Percentiles rank a stretch among this genome's conserved stretches.
phyloP scores from a whole-genome alignment of 805 yeast species.

The Tetrapisispora fleetii region DNA sequence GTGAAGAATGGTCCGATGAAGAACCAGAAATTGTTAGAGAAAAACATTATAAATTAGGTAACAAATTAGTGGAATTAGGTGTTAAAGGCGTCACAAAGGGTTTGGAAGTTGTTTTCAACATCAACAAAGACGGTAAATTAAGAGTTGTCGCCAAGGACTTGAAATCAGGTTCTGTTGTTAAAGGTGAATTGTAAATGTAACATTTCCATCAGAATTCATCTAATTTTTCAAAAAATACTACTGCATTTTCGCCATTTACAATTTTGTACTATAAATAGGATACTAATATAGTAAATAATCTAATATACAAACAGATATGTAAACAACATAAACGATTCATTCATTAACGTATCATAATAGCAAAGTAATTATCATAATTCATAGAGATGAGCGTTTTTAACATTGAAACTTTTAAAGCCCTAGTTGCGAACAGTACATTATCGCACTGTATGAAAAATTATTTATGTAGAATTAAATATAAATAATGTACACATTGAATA shows the following conservation, averaged over 20 bases:
- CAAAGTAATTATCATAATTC: too few species aligned
- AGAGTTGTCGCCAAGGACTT: slow-evolving; percentile 55
- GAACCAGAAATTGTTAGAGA: slow-evolving; percentile 83
- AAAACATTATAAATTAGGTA: slow-evolving; percentile 63
- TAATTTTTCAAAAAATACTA: not conserved
- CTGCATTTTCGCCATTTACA: too few species aligned
- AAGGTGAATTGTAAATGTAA: slow-evolving; percentile 37
- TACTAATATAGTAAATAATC: not conserved
- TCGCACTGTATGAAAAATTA: too few species aligned
- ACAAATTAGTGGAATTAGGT: slow-evolving; percentile 67
- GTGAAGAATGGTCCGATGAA: slow-evolving; percentile 41
- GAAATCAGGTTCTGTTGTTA: slow-evolving; percentile 47
- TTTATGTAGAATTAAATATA: too few species aligned
- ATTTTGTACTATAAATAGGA: not conserved
- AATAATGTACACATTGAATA: too few species aligned
- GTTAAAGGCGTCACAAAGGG: slow-evolving; percentile 59
- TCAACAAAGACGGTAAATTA: slow-evolving; percentile 51
- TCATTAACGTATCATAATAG: too few species aligned
- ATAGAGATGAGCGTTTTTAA: too few species aligned
- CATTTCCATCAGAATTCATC: not conserved
- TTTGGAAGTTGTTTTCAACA: slow-evolving; percentile 50
- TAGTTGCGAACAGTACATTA: too few species aligned
- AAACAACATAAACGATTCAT: too few species aligned
- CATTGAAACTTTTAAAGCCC: too few species aligned
- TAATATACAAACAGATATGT: not conserved